A percentile compares a stretch with the other conserved stretches of the same genome.
These are phyloP conservation scores for Vicia sativa DNA, from an alignment of 306 rosid genomes.

Conservation along the genomic window DNA sequence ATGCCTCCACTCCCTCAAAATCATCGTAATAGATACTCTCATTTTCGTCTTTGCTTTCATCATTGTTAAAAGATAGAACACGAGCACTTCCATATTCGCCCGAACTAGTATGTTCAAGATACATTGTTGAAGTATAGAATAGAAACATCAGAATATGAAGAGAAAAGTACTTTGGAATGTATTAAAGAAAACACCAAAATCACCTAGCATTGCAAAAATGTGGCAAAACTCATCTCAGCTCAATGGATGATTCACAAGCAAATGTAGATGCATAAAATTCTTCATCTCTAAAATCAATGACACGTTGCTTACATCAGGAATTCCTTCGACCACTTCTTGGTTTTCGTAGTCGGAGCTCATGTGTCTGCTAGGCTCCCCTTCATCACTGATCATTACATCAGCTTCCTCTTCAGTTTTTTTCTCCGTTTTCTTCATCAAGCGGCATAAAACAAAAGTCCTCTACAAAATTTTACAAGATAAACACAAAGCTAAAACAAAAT, in stretches of 20 bases:
- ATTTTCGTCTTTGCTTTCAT: neutral
- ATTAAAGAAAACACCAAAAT: neutral
- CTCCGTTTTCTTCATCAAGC: conserved; percentile 46
- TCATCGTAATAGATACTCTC: conserved; percentile 8
- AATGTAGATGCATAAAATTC: conserved; percentile 6
- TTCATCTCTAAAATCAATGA: neutral
- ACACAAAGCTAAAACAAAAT: conserved; percentile 4
- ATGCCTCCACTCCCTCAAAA: conserved; percentile 18
- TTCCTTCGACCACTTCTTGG: neutral
- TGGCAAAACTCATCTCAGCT: conserved; percentile 10
- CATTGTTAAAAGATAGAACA: conserved; percentile 15
- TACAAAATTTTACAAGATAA: conserved; percentile 38
- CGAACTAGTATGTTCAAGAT: conserved; percentile 17
- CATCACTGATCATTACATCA: conserved; percentile 17
- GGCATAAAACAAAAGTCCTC: conserved; percentile 57
- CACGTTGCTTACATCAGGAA: conserved; percentile 48
- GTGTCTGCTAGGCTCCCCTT: conserved; percentile 40
- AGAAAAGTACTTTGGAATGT: conserved; percentile 12
- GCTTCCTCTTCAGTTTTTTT: conserved; percentile 32
- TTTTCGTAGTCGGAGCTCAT: conserved; percentile 30
- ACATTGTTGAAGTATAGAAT: conserved; percentile 13
- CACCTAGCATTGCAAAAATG: conserved; percentile 26
- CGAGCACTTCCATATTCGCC: neutral
- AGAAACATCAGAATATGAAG: conserved; percentile 3
- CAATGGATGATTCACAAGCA: conserved; percentile 18